Base-by-base conservation (phyloP, 352 stramenopile genomes). In the Globisporangium takayamanum region DNA sequence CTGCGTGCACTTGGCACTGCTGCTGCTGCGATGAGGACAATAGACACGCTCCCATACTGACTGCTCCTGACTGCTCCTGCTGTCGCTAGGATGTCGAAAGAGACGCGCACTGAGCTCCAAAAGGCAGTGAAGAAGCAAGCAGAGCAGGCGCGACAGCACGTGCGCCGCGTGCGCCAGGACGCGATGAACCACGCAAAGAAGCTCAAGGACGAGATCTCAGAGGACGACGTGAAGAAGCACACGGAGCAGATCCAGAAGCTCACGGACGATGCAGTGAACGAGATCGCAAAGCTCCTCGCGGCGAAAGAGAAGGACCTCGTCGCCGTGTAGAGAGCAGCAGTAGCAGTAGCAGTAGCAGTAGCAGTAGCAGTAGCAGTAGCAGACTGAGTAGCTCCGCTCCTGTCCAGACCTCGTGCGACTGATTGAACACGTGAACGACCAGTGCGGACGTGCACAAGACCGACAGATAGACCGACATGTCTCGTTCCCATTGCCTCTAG, bases 91-190 rank as follows among this genome's bases (percentile, higher is more conserved):
- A 92, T 94, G 82, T 88, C 84, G 15, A 84, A 88, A 70, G 84
- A 92, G 69, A 94, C 84, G 39, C 82, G 84, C 52, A 75, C 69
- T 2, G 84, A 94, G 55, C 67, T 94, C 28, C 70, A 83, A 25
- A 94, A 92, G 66, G 80, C 77, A 8, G 77, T 68, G 3, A 92
- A 92, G 72, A 94, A 94, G 61, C 81, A 94, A 62, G 84, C 82
- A 18, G 84, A 94, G 61, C 66, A 80, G 60, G 80, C 84, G 49
- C 82, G 84, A 3, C 82, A 92, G 68, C 84, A 94, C 54, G 74
- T 94, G 64, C 84, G 84, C 45, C 84, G 84, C 57, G 84, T 91
- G 64, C 84, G 84, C 18, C 84, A 94, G 65, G 84, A 94, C 60
- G 75, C 82, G 42, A 94, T 94, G 84, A 88, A 84, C 66, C 68